Percentiles rank a stretch among this genome's conserved stretches.
These are phyloP conservation scores for Onygenales sp. DNA, from an alignment of 2,329 filamentous ascomycete species.

Conservation along the genomic window DNA sequence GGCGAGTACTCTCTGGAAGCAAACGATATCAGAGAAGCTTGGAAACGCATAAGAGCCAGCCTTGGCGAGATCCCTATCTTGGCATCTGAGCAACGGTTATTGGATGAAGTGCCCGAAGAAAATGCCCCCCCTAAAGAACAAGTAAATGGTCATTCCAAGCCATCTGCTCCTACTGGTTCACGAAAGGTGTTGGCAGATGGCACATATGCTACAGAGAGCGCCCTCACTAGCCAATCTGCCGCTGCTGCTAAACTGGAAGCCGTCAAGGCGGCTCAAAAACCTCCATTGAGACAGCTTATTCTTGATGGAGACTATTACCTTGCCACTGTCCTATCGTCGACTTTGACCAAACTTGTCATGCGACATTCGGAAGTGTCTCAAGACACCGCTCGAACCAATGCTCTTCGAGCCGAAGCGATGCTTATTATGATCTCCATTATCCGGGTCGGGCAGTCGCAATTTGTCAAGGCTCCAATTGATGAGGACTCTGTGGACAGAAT, in stretches of 20 bases:
- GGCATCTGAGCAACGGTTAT: constrained; percentile 80
- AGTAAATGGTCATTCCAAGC: constrained; percentile 70
- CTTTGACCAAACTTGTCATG: constrained; percentile 95
- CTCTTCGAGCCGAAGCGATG: constrained; percentile 93
- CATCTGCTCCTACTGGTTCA: constrained; percentile 68
- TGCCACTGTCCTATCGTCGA: constrained; percentile 88
- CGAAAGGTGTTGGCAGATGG: constrained; percentile 90
- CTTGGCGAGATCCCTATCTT: constrained; percentile 95
- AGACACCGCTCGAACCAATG: constrained; percentile 80
- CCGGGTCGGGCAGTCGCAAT: constrained; percentile 95
- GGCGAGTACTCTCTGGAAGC: constrained; percentile 94
- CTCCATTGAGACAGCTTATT: constrained; percentile 85
- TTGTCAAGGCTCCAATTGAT: constrained; percentile 93
- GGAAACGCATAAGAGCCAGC: constrained; percentile 90
- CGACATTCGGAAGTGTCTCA: constrained; percentile 87
- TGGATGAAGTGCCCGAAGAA: constrained; percentile 71
- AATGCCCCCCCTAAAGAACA: constrained; percentile 58
- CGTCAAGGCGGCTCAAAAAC: constrained; percentile 94
- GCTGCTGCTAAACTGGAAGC: constrained; percentile 87
- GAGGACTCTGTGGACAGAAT: constrained; percentile 98
- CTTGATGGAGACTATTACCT: constrained; percentile 97
- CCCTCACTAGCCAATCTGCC: constrained; percentile 84
- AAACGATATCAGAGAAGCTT: constrained; percentile 88
- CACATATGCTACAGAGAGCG: constrained; percentile 94
- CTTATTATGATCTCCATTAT: constrained; percentile 99